A percentile compares a stretch with the other conserved stretches of the same genome.
Conservation (phyloP, 495 filamentous ascomycete species). For the Neurospora tetraspora region DNA sequence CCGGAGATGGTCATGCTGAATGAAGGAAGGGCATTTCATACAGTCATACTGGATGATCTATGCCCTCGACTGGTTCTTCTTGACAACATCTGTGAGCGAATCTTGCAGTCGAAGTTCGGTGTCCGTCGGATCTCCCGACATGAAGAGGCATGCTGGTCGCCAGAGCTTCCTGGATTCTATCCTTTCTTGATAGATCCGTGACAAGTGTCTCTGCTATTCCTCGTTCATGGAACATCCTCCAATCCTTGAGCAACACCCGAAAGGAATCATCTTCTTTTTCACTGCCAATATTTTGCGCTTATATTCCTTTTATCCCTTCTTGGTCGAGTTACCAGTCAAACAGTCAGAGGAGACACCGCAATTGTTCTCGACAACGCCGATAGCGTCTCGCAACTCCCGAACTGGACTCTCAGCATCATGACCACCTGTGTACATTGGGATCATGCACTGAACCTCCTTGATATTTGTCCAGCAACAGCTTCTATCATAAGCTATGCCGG, state of each 20-base stretch:
- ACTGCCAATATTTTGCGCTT: too few species aligned
- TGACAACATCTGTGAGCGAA: too few species aligned
- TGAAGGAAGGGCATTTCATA: not conserved
- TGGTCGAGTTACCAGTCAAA: too few species aligned
- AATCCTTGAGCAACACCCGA: too few species aligned
- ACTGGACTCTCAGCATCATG: not conserved
- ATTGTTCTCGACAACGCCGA: not conserved
- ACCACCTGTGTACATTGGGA: not conserved
- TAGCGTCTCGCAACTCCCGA: not conserved
- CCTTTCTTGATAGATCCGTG: not conserved
- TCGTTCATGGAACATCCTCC: not conserved
- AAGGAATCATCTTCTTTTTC: too few species aligned
- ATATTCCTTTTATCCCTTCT: too few species aligned
- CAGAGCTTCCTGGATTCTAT: not conserved
- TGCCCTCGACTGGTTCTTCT: not conserved
- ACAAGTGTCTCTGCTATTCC: not conserved
- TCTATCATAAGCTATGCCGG: not conserved
- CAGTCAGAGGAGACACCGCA: too few species aligned
- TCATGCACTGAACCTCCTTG: not conserved
- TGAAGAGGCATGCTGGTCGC: not conserved
- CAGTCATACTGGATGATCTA: not conserved
- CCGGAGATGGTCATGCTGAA: not conserved
- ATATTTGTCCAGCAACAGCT: not conserved
- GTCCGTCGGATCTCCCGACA: not conserved
- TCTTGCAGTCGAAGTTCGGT: not conserved